These are phyloP conservation scores for Rhizoclosmatium sp. DNA, from an alignment of 192 early-diverging fungal genomes.

Conservation along the genomic window DNA sequence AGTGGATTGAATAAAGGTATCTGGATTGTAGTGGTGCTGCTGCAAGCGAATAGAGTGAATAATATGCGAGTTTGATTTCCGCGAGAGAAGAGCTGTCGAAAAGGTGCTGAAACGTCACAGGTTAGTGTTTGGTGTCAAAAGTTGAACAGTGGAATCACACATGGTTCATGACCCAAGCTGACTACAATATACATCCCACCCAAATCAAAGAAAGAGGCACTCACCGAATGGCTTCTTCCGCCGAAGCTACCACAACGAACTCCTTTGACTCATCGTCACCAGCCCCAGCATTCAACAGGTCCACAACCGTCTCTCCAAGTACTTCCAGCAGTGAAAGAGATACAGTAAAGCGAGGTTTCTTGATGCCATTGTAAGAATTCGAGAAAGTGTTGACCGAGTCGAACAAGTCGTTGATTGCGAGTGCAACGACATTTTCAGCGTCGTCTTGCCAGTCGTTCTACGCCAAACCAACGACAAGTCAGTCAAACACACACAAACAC, in stretches of 20 bases:
- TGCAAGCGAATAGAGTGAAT: conserved; percentile 5
- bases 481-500: too few relatives aligned
- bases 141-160: too few relatives aligned
- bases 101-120: background rate
- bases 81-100: background rate
- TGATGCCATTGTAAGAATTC: too few relatives aligned
- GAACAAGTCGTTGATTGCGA: too few relatives aligned
- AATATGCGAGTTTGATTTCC: conserved; percentile 12
- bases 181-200: too few relatives aligned
- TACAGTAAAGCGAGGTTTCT: background rate
- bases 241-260: background rate
- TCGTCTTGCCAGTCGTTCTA: too few relatives aligned
- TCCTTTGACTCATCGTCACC: background rate
- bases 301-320: background rate
- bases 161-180: too few relatives aligned
- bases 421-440: too few relatives aligned
- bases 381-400: too few relatives aligned
- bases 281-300: conserved; percentile 1
- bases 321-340: conserved; percentile 1
- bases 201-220: too few relatives aligned
- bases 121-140: too few relatives aligned
- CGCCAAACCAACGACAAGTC: too few relatives aligned
- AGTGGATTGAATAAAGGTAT: conserved; percentile 3
- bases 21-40: conserved; percentile 8
- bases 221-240: background rate